Base-by-base conservation (phyloP, 768 basidiomycete genomes). In the Amanita rimosa region DNA sequence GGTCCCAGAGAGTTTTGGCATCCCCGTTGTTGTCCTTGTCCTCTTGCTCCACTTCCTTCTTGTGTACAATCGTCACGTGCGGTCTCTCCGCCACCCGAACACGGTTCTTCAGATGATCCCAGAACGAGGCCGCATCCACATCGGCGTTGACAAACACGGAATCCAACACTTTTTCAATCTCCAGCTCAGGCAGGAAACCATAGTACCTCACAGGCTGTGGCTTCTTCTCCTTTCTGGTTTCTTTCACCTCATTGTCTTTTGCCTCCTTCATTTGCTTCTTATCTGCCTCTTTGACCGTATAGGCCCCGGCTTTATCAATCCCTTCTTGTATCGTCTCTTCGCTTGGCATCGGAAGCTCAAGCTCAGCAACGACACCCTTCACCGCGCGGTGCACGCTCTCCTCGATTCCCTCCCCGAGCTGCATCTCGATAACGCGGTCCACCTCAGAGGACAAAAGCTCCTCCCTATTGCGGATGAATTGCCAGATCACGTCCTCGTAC, bases 41-140 rank as follows among this genome's bases (percentile, higher is more conserved):
- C 11, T 31, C 31, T 9, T 31, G 11, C 17, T 57, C 58, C 46
- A 67, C 49, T n/a, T 63, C 50, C 17, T 79, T 81, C 53, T 62
- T 61, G 63, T 99, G 96, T 26, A 84, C 83, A 51, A 98, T 67
- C 1, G 95, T 98, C 49, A 96, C 72, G 64, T 98, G 96, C 1
- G 94, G 91, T 3, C 73, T 65, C 35, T 62, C 54, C 13, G 75
- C 60, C 11, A 95, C 62, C 21, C 86, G 70, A 4, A 67, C 58
- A 0, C 63, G 62, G 7, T 44, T 36, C 48, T 72, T 67, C 26
- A 94, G 58, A 6, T 55, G 44, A 0, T 61, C 55, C 74, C 79
- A 86, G 51, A 88, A 72, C 4, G 50, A 39, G 48, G 57, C 64
- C 22, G 63, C 57, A 26, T 64, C 71, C 14, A 54, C 62, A 3